phyloP scores from a whole-genome alignment of 2,329 filamentous ascomycete genomes.

The Claviceps sorghi region DNA sequence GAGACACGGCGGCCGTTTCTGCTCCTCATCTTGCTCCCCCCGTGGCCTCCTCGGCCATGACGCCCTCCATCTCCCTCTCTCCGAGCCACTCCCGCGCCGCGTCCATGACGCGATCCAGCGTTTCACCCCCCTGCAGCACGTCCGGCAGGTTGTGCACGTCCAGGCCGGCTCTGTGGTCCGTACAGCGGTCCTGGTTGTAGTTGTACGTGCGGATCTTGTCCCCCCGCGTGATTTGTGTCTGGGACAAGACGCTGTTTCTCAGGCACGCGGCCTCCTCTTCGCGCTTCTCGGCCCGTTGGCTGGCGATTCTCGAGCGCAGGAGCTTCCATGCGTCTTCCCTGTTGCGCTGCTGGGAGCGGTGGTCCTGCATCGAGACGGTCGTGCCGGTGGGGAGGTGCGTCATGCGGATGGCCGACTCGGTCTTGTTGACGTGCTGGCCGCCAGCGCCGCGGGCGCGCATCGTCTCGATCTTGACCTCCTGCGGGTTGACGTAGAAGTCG shows the following conservation, averaged over 20 bases:
- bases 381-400: constrained; percentile 82
- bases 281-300: constrained; percentile 62
- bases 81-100: constrained; percentile 65
- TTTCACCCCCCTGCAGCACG: constrained; percentile 60
- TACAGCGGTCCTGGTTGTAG: constrained; percentile 59
- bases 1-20: too few relatives aligned
- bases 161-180: constrained; percentile 70
- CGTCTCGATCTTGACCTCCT: constrained; percentile 71
- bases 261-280: constrained; percentile 66
- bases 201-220: constrained; percentile 96
- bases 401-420: constrained; percentile 84
- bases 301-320: constrained; percentile 67
- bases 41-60: constrained; percentile 45
- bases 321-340: constrained; percentile 76
- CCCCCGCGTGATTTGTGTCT: constrained; percentile 70
- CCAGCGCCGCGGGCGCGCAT: constrained; percentile 89
- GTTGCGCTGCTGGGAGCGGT: constrained; percentile 79
- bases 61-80: constrained; percentile 55
- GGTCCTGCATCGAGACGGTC: constrained; percentile 84
- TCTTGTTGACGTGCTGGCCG: constrained; percentile 97
- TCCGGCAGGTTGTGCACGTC: constrained; percentile 69
- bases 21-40: constrained; percentile 2
- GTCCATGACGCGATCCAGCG: constrained; percentile 60
- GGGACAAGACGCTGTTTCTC: constrained; percentile 63
- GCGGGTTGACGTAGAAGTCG: constrained; percentile 77